A percentile compares a stretch with the other conserved stretches of the same genome.
Conservation (phyloP, 352 stramenopile genomes). For the Pythium brachiatum region DNA sequence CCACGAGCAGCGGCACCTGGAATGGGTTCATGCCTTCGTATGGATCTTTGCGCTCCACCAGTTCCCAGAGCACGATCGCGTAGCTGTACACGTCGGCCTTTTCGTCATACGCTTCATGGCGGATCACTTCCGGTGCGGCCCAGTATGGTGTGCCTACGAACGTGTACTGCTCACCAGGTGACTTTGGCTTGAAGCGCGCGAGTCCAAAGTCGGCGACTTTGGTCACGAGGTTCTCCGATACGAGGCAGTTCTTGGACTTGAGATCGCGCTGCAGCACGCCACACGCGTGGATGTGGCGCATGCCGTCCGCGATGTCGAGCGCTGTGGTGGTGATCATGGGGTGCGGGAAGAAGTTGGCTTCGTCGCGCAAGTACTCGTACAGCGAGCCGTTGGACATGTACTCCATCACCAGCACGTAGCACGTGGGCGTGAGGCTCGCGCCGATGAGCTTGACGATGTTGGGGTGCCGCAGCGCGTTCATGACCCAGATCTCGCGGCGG, state of each 20-base stretch:
- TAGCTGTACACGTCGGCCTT: constrained; percentile 83
- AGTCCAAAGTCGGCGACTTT: constrained; percentile 81
- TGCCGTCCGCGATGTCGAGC: constrained; percentile 62
- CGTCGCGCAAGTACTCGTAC: constrained; percentile 76
- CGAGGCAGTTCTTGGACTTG: constrained; percentile 78
- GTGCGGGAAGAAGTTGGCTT: constrained; percentile 67
- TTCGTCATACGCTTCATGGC: constrained; percentile 70
- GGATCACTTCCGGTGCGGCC: constrained; percentile 74
- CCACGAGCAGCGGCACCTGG: constrained; percentile 67
- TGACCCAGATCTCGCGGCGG: constrained; percentile 79
- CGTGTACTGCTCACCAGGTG: constrained; percentile 39
- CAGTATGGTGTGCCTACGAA: constrained; percentile 81
- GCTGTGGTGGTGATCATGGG: constrained; percentile 60
- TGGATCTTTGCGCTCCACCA: constrained; percentile 68
- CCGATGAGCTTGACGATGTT: constrained; percentile 79
- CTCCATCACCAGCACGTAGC: constrained; percentile 84
- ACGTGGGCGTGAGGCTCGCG: constrained; percentile 68
- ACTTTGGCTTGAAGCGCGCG: constrained; percentile 47
- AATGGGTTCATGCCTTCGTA: constrained; percentile 77
- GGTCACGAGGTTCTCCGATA: constrained; percentile 73
- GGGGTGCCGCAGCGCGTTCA: constrained; percentile 60
- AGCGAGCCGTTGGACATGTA: constrained; percentile 85
- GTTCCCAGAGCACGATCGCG: constrained; percentile 70
- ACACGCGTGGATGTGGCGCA: constrained; percentile 56
- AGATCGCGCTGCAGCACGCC: constrained; percentile 69